Conservation (phyloP, 371 early-diverging fungal species). For the Mortierella sp. region DNA sequence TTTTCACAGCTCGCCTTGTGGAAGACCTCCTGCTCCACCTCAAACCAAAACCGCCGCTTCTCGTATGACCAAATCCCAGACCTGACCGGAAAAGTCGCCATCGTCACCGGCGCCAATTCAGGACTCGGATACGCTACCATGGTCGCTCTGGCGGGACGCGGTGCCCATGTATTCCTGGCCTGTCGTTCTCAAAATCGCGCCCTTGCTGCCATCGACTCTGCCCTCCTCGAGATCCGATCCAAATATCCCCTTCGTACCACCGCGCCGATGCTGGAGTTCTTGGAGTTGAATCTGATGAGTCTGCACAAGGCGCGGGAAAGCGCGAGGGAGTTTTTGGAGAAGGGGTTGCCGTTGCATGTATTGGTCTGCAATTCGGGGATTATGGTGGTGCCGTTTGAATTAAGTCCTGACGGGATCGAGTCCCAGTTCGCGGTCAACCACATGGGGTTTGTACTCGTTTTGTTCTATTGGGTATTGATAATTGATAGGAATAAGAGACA, state of each 20-base stretch:
- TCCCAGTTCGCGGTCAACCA: slow-evolving; percentile 84
- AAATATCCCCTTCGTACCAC: background rate
- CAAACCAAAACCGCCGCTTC: slow-evolving; percentile 20
- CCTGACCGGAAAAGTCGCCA: slow-evolving; percentile 71
- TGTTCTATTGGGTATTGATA: background rate
- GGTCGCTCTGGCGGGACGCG: slow-evolving; percentile 68
- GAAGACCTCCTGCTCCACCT: slow-evolving; percentile 11
- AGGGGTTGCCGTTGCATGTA: slow-evolving; percentile 65
- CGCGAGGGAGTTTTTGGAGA: slow-evolving; percentile 61
- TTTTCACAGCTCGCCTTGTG: slow-evolving; percentile 10
- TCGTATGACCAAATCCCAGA: slow-evolving; percentile 66
- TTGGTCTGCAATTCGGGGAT: slow-evolving; percentile 78
- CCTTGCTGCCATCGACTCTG: slow-evolving; percentile 60
- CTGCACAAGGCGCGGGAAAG: slow-evolving; percentile 65
- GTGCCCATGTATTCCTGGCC: slow-evolving; percentile 70
- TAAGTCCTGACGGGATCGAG: slow-evolving; percentile 79
- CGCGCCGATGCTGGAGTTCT: slow-evolving; percentile 56
- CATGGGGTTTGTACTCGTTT: slow-evolving; percentile 40
- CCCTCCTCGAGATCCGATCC: slow-evolving; percentile 62
- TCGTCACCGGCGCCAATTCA: slow-evolving; percentile 81
- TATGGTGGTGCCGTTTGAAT: slow-evolving; percentile 71
- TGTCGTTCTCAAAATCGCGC: slow-evolving; percentile 67
- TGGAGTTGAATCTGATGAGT: slow-evolving; percentile 67
- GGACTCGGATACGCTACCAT: slow-evolving; percentile 76
- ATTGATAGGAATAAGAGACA: background rate